A percentile compares a stretch with the other conserved stretches of the same genome.
phyloP scores from a whole-genome alignment of 495 filamentous ascomycete genomes.

The Penicillium arizonense region DNA sequence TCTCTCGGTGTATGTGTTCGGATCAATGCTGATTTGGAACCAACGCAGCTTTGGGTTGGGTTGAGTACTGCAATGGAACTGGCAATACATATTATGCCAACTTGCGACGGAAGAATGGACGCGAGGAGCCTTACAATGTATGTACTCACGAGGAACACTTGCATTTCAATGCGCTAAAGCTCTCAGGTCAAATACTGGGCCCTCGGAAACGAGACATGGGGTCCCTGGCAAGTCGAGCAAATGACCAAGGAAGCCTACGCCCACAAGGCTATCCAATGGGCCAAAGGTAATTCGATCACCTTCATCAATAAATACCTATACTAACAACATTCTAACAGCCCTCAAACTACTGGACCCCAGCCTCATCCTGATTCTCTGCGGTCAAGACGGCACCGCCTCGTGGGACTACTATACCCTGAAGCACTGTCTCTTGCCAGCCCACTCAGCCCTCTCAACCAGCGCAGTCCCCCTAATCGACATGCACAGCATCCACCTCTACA shows the following conservation, averaged over 20 bases:
- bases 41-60: slow-evolving; percentile 61
- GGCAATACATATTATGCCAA: slow-evolving; percentile 77
- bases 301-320: not conserved
- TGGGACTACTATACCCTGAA: slow-evolving; percentile 75
- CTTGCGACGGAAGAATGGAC: slow-evolving; percentile 68
- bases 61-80: slow-evolving; percentile 77
- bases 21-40: not conserved
- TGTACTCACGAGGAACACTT: not conserved
- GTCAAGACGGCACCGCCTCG: slow-evolving; percentile 60
- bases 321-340: slow-evolving; percentile 33
- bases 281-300: slow-evolving; percentile 46
- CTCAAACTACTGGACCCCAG: slow-evolving; percentile 71
- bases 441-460: slow-evolving; percentile 40
- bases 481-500: slow-evolving; percentile 72
- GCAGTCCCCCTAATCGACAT: slow-evolving; percentile 64
- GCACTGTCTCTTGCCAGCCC: slow-evolving; percentile 50
- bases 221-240: slow-evolving; percentile 78
- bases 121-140: slow-evolving; percentile 69
- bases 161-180: slow-evolving; percentile 3
- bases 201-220: slow-evolving; percentile 73
- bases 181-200: slow-evolving; percentile 61
- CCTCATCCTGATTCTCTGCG: slow-evolving; percentile 67
- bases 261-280: slow-evolving; percentile 75
- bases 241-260: slow-evolving; percentile 74
- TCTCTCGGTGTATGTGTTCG: not conserved